These are phyloP conservation scores for Suillus hirtellus DNA, from an alignment of 768 basidiomycete species.

Conservation along the genomic window DNA sequence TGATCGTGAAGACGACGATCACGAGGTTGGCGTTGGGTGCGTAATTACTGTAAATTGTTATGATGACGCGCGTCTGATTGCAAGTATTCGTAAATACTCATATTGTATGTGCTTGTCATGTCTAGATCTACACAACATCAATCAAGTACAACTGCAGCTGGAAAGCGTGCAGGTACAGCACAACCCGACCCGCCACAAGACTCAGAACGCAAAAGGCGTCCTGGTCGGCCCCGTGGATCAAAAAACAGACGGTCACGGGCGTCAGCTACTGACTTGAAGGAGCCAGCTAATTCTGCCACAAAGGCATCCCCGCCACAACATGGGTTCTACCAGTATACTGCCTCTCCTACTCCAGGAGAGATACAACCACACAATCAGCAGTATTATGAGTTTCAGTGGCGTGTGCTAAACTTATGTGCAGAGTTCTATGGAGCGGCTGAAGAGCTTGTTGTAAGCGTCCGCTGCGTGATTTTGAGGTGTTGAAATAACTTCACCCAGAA, in stretches of 20 bases:
- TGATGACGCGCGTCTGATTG: constrained; percentile 12
- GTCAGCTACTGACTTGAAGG: constrained; percentile 28
- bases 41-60: constrained; percentile 20
- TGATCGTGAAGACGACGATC: constrained; percentile 46
- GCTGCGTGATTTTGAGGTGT: constrained; percentile 13
- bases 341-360: constrained; percentile 43
- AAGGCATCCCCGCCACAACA: constrained; percentile 36
- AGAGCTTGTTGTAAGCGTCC: constrained; percentile 67
- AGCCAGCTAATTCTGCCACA: constrained; percentile 20
- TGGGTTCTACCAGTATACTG: constrained; percentile 46
- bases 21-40: constrained; percentile 36
- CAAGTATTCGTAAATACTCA: constrained; percentile 14
- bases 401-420: constrained; percentile 76
- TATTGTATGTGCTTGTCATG: constrained; percentile 17
- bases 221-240: constrained; percentile 78
- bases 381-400: constrained; percentile 88
- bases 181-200: constrained; percentile 31
- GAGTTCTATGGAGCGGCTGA: constrained; percentile 87
- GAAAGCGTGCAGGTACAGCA: constrained; percentile 26
- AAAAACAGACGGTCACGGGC: constrained; percentile 63
- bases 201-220: constrained; percentile 61
- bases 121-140: constrained; percentile 22
- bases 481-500: constrained; percentile 35
- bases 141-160: constrained; percentile 16
- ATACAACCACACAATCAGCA: constrained; percentile 69